Evolutionary conservation across 768 basidiomycete genomes (phyloP).

Genomic region (Suillus cothurnatus): DNA sequence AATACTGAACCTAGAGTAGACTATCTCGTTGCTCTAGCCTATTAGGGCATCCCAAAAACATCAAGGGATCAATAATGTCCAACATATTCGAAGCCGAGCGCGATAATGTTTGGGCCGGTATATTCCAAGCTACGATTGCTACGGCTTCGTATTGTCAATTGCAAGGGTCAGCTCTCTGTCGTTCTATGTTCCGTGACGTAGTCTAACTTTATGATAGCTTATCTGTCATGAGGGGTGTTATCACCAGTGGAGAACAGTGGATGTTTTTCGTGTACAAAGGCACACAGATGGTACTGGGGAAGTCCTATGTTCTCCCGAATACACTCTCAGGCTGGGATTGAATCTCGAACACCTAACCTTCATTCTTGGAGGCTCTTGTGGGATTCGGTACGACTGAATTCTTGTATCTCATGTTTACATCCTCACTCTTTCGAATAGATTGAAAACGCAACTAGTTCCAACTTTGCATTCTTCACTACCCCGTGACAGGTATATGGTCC

Average conservation of each 20-base stretch:
- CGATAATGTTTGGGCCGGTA: constrained; percentile 17
- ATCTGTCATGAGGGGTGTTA: background rate
- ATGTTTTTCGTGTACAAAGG: background rate
- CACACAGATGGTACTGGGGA: background rate
- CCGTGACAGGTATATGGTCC: too few relatives aligned
- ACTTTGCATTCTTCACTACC: too few relatives aligned
- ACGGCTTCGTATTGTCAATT: constrained; percentile 11
- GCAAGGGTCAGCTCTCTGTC: constrained; percentile 1
- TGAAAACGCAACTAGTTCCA: too few relatives aligned
- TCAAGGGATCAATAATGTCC: constrained; percentile 10
- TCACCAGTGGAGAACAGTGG: background rate
- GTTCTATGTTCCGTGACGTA: background rate
- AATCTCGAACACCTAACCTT: too few relatives aligned
- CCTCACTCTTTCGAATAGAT: too few relatives aligned
- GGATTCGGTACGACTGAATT: too few relatives aligned
- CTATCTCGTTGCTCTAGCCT: too few relatives aligned
- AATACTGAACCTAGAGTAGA: too few relatives aligned
- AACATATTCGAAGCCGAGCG: constrained; percentile 22
- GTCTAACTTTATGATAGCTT: background rate
- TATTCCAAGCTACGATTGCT: constrained; percentile 19
- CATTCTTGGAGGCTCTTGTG: too few relatives aligned
- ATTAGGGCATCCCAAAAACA: background rate
- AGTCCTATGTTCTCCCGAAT: background rate
- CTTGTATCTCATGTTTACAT: too few relatives aligned
- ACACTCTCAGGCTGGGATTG: too few relatives aligned